These are phyloP conservation scores for Strobilomyces confusus DNA, from an alignment of 768 basidiomycete genomes.

Conservation along the genomic window DNA sequence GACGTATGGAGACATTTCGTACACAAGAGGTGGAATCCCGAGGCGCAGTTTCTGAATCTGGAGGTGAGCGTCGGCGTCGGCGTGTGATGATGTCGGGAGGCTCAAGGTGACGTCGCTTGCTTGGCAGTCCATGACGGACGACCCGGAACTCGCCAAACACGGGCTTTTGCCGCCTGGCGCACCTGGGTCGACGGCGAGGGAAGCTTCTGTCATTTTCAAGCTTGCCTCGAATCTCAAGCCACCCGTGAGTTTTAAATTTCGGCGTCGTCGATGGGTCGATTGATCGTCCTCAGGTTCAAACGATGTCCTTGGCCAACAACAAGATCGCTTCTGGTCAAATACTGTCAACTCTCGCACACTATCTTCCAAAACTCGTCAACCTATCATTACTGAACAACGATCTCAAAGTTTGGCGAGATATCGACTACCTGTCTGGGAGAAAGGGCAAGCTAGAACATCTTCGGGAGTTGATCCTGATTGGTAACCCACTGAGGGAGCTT, in stretches of 20 bases:
- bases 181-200: slow-evolving; percentile 55
- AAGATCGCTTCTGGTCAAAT: slow-evolving; percentile 58
- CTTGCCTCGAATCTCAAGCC: slow-evolving; percentile 77
- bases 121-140: slow-evolving; percentile 69
- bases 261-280: neutral
- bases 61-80: slow-evolving; percentile 52
- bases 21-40: slow-evolving; percentile 65
- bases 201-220: slow-evolving; percentile 86
- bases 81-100: neutral
- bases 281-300: slow-evolving; percentile 50
- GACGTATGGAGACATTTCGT: slow-evolving; percentile 79
- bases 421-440: slow-evolving; percentile 58
- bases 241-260: slow-evolving; percentile 41
- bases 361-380: slow-evolving; percentile 75
- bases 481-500: slow-evolving; percentile 68
- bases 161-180: slow-evolving; percentile 68
- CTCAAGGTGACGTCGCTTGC: slow-evolving; percentile 4
- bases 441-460: slow-evolving; percentile 58
- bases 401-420: slow-evolving; percentile 63
- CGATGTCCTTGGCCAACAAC: slow-evolving; percentile 82
- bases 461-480: slow-evolving; percentile 68
- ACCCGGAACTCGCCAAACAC: slow-evolving; percentile 70
- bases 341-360: slow-evolving; percentile 60
- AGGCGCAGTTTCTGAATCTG: slow-evolving; percentile 70
- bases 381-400: slow-evolving; percentile 79